Percentiles rank a stretch among this genome's conserved stretches.
phyloP scores from a whole-genome alignment of 495 filamentous ascomycete species.

The Talaromyces adpressus region DNA sequence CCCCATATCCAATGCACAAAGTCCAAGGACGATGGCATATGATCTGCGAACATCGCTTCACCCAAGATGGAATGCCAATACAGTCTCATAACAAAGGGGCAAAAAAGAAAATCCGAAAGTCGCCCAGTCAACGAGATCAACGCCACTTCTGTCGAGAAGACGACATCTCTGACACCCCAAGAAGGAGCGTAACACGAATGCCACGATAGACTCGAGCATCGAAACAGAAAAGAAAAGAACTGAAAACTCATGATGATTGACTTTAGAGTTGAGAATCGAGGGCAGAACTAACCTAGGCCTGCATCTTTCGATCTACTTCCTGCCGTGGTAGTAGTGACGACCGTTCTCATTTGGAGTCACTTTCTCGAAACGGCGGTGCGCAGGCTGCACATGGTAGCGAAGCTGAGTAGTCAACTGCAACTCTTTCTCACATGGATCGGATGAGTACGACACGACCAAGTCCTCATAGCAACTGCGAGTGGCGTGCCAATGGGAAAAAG shows the following conservation, averaged over 20 bases:
- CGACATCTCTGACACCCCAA: background rate
- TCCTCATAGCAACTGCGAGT: slow-evolving; percentile 20
- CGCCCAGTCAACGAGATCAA: background rate
- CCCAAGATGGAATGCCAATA: background rate
- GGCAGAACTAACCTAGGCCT: background rate
- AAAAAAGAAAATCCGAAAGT: background rate
- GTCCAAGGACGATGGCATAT: background rate
- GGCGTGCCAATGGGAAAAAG: slow-evolving; percentile 19
- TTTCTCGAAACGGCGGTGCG: slow-evolving; percentile 3
- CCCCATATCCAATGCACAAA: background rate
- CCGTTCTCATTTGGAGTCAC: slow-evolving; percentile 13
- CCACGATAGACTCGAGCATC: background rate
- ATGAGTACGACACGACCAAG: slow-evolving; percentile 26
- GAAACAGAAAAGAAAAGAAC: background rate
- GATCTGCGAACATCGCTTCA: background rate
- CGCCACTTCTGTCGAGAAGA: background rate
- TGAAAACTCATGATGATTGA: background rate
- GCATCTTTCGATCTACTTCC: background rate
- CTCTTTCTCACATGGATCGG: slow-evolving; percentile 31
- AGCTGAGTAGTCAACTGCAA: slow-evolving; percentile 15
- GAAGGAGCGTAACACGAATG: background rate
- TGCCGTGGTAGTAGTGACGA: background rate
- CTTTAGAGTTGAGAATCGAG: background rate
- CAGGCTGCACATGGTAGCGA: slow-evolving; percentile 2
- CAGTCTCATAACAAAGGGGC: background rate